Percentiles rank a stretch among this genome's conserved stretches.
phyloP scores from a whole-genome alignment of 2,329 filamentous ascomycete genomes.

The Phoma sp. region DNA sequence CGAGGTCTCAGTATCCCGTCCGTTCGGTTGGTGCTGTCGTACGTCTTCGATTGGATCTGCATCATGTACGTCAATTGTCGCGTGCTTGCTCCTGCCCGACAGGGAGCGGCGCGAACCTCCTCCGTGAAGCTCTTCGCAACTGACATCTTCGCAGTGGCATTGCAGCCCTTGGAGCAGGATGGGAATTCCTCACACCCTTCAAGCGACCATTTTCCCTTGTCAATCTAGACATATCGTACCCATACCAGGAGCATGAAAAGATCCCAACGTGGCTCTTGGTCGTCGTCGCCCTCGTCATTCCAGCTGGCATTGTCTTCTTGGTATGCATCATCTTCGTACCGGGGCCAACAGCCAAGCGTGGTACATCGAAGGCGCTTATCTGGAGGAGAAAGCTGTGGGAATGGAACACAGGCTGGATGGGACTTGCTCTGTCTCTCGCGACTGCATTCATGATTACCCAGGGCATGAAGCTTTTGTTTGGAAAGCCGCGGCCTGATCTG shows the following conservation, averaged over 20 bases:
- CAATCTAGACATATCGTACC: constrained; percentile 81
- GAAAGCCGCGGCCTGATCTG: constrained; percentile 69
- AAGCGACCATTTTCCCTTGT: constrained; percentile 73
- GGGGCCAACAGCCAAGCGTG: constrained; percentile 68
- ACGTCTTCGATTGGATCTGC: constrained; percentile 76
- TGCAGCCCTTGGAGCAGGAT: constrained; percentile 63
- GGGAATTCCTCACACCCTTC: constrained; percentile 67
- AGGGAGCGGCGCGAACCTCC: not conserved
- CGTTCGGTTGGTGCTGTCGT: constrained; percentile 66
- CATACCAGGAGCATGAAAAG: constrained; percentile 72
- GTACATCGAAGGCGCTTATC: constrained; percentile 67
- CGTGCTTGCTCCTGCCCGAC: not conserved
- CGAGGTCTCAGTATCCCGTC: constrained; percentile 46
- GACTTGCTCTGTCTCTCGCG: constrained; percentile 74
- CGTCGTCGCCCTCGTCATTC: constrained; percentile 67
- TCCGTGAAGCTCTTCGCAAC: not conserved
- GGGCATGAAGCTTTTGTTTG: constrained; percentile 78
- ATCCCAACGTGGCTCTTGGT: constrained; percentile 71
- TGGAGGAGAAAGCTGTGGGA: constrained; percentile 91
- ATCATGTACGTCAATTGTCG: constrained; percentile 58
- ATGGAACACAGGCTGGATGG: constrained; percentile 83
- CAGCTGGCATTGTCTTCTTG: constrained; percentile 70
- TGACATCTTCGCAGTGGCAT: constrained; percentile 53
- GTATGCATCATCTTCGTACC: constrained; percentile 74
- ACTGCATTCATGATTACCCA: constrained; percentile 81